Percentiles rank a stretch among this genome's conserved stretches.
phyloP scores from a whole-genome alignment of 208 protist genomes.

The Strigomonas culicis region DNA sequence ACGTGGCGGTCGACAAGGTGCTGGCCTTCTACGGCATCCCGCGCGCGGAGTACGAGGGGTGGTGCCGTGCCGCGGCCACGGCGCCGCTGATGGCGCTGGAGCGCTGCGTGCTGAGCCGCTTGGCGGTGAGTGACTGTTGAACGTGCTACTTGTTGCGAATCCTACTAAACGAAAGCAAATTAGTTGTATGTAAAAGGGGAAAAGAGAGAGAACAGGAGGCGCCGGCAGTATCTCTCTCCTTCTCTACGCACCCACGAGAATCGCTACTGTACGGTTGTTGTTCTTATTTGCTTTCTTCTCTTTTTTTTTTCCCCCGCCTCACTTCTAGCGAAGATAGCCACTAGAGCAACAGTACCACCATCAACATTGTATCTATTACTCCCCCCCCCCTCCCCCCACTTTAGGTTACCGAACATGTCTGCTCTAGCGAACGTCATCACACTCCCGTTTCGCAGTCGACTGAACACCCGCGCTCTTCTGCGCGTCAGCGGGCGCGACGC shows the following conservation, averaged over 20 bases:
- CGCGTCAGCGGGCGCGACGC: conserved; percentile 47
- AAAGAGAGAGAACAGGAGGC: too few relatives aligned
- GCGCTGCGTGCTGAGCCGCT: conserved; percentile 45
- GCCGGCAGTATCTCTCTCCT: too few relatives aligned
- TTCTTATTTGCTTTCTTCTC: neutral
- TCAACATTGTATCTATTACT: too few relatives aligned
- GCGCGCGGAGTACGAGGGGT: conserved; percentile 1
- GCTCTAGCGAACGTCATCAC: neutral
- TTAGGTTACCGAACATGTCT: conserved; percentile 4
- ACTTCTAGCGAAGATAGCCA: neutral
- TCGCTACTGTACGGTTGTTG: neutral
- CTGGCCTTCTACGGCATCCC: conserved; percentile 19
- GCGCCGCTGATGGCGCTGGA: conserved; percentile 30
- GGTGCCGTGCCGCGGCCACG: neutral
- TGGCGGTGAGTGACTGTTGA: conserved; percentile 44
- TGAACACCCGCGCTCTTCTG: conserved; percentile 55
- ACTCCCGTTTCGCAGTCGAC: conserved; percentile 22
- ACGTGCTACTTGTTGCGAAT: neutral
- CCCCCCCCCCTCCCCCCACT: neutral
- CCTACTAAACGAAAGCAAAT: too few relatives aligned
- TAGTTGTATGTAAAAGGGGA: neutral
- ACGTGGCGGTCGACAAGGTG: conserved; percentile 12
- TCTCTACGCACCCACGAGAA: too few relatives aligned
- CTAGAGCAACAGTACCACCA: neutral
- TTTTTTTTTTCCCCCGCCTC: neutral